phyloP scores from a whole-genome alignment of 306 rosid species.

The Corylus americana region DNA sequence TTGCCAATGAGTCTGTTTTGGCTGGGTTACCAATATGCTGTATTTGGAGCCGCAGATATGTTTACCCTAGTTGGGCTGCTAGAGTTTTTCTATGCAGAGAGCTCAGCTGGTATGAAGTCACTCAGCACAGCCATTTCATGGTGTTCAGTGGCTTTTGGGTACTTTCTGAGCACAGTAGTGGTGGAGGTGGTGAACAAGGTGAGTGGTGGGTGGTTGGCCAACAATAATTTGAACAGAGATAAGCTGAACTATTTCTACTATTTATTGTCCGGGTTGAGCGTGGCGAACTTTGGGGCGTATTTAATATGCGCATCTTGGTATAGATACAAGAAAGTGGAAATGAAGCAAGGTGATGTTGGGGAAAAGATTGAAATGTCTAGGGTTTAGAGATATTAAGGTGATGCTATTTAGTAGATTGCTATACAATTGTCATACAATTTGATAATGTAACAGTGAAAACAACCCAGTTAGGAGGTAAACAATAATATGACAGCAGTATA shows the following conservation, averaged over 20 bases:
- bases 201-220: slow-evolving; percentile 75
- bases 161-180: slow-evolving; percentile 50
- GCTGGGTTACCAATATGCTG: slow-evolving; percentile 66
- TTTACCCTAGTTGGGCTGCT: slow-evolving; percentile 62
- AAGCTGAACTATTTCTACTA: slow-evolving; percentile 64
- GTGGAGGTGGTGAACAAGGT: slow-evolving; percentile 71
- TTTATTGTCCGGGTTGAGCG: slow-evolving; percentile 53
- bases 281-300: slow-evolving; percentile 55
- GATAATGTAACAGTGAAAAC: too few relatives aligned
- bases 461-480: too few relatives aligned
- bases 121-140: slow-evolving; percentile 46
- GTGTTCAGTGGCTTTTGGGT: slow-evolving; percentile 45
- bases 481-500: too few relatives aligned
- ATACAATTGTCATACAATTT: too few relatives aligned
- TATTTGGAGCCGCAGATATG: slow-evolving; percentile 76
- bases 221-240: slow-evolving; percentile 68
- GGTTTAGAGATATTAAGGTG: slow-evolving; percentile 13
- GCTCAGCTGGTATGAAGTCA: slow-evolving; percentile 60
- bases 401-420: too few relatives aligned
- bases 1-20: slow-evolving; percentile 79
- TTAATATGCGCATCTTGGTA: slow-evolving; percentile 67
- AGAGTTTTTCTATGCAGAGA: slow-evolving; percentile 86
- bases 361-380: slow-evolving; percentile 21
- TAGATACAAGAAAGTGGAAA: slow-evolving; percentile 63
- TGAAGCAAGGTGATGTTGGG: slow-evolving; percentile 30